Conservation (phyloP, 139 green algal species). For the Yamagishiella unicocca region DNA sequence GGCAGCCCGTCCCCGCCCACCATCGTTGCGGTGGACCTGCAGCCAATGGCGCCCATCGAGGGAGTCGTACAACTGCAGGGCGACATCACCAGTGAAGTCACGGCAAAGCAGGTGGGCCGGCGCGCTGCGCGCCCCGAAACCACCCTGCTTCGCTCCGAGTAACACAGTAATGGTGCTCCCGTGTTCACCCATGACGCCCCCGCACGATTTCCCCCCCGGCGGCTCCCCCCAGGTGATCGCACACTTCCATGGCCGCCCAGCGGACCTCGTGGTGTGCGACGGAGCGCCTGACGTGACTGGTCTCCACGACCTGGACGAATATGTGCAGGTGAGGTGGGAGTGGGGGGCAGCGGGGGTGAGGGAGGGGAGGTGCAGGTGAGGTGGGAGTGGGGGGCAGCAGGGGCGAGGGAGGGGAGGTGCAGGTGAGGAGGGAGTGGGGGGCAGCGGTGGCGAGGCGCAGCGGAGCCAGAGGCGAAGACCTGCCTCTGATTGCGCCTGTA, state of each 20-base stretch:
- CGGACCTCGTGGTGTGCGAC: constrained; percentile 97
- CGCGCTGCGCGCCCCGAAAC: not conserved
- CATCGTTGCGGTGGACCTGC: constrained; percentile 97
- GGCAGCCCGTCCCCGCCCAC: constrained; percentile 71
- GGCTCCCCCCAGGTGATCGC: constrained; percentile 79
- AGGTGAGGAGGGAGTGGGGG: not conserved
- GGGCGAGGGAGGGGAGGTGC: not conserved
- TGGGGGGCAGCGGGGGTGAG: not conserved
- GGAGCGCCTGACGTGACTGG: constrained; percentile 98
- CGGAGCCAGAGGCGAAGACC: too few species aligned
- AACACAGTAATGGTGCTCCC: too few species aligned
- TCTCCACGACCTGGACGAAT: constrained; percentile 99
- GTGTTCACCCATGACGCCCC: too few species aligned
- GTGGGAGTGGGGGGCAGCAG: not conserved
- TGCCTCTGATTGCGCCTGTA: too few species aligned
- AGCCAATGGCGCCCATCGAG: constrained; percentile 99
- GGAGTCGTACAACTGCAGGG: constrained; percentile 95
- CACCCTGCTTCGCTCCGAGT: not conserved
- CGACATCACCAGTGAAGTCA: constrained; percentile 87
- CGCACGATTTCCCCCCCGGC: not conserved
- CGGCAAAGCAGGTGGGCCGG: constrained; percentile 64
- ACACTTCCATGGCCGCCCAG: constrained; percentile 88
- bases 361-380: not conserved
- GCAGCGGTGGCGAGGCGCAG: too few species aligned
- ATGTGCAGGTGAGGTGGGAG: constrained; percentile 80